phyloP scores from a whole-genome alignment of 202 grass and related monocot genomes.

The Hordeum pubiflorum region DNA sequence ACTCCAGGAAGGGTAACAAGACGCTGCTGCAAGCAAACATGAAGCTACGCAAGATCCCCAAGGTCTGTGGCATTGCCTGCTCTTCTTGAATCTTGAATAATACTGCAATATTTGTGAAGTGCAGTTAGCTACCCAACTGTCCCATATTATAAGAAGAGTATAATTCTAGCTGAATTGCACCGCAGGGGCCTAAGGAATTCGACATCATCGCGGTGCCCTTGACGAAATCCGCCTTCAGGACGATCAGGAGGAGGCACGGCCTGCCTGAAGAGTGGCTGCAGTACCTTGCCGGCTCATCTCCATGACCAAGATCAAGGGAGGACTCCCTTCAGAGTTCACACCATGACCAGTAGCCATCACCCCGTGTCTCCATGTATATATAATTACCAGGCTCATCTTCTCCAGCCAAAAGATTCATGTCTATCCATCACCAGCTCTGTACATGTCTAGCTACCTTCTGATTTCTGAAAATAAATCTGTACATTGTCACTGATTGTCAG shows the following conservation, averaged over 20 bases:
- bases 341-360: neutral
- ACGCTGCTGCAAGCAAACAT: conserved; percentile 73
- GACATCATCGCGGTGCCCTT: conserved; percentile 79
- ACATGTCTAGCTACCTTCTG: conserved; percentile 12
- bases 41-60: conserved; percentile 59
- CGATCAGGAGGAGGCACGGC: conserved; percentile 62
- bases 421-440: neutral
- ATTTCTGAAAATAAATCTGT: neutral
- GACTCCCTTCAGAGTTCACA: neutral
- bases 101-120: neutral
- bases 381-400: neutral
- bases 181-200: conserved; percentile 70
- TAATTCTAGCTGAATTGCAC: conserved; percentile 1
- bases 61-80: conserved; percentile 21
- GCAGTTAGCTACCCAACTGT: neutral
- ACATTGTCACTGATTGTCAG: conserved; percentile 15
- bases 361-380: conserved; percentile 17
- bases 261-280: conserved; percentile 77
- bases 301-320: conserved; percentile 32
- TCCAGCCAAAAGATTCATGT: conserved; percentile 23
- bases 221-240: conserved; percentile 54
- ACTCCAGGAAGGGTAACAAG: conserved; percentile 84
- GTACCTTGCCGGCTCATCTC: conserved; percentile 58
- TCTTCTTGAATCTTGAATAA: neutral
- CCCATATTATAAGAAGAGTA: neutral